Conservation (phyloP, 2,329 filamentous ascomycete species). For the Fusarium sp. region DNA sequence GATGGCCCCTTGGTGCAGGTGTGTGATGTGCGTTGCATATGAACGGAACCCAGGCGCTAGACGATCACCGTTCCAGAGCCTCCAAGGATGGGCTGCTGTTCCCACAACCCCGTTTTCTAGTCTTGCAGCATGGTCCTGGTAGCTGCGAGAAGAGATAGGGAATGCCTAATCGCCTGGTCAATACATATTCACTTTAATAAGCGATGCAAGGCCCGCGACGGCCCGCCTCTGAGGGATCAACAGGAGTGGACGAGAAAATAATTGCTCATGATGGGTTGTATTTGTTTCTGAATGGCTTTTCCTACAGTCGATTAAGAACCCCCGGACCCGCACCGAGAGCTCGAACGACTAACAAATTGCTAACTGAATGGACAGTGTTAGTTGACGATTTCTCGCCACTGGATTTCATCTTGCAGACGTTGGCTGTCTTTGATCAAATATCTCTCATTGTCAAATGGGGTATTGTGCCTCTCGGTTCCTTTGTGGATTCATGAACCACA, state of each 20-base stretch:
- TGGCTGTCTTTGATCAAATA: conserved; percentile 6
- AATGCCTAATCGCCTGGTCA: conserved; percentile 13
- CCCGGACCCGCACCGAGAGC: conserved; percentile 18
- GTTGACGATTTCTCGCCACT: conserved; percentile 27
- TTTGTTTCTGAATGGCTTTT: conserved; percentile 17
- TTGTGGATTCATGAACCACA: conserved; percentile 25
- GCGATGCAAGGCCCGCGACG: conserved; percentile 26
- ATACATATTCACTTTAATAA: conserved; percentile 14
- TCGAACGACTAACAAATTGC: conserved; percentile 4
- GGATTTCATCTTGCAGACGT: conserved; percentile 1
- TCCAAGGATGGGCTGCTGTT: conserved; percentile 15
- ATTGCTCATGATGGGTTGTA: not conserved
- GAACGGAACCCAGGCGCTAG: conserved; percentile 20
- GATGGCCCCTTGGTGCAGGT: conserved; percentile 37
- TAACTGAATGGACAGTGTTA: not conserved
- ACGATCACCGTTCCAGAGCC: conserved; percentile 28
- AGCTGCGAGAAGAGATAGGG: not conserved
- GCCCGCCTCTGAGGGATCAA: conserved; percentile 25
- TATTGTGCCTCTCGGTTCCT: conserved; percentile 19
- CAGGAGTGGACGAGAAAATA: not conserved
- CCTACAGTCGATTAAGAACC: conserved; percentile 19
- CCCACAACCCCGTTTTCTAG: conserved; percentile 27
- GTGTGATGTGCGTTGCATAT: conserved; percentile 37
- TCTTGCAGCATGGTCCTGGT: conserved; percentile 14
- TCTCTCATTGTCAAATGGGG: conserved; percentile 1